These are phyloP conservation scores for Xerocomus spinulosus DNA, from an alignment of 768 basidiomycete genomes.

Conservation along the genomic window DNA sequence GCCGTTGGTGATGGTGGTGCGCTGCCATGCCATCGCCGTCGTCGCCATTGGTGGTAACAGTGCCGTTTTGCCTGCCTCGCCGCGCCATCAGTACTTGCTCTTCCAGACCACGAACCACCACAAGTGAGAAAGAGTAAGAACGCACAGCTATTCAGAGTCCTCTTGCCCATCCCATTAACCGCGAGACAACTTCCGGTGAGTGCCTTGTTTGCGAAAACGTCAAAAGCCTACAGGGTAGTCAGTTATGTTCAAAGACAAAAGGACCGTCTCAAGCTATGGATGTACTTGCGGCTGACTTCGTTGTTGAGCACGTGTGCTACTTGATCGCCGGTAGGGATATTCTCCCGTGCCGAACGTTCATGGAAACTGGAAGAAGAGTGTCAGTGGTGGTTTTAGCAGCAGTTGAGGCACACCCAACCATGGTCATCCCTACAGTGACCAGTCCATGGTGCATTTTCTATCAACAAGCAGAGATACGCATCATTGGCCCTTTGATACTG, in stretches of 20 bases:
- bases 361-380: conserved; percentile 62
- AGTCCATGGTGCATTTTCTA: conserved; percentile 99
- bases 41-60: too few relatives aligned
- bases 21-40: too few relatives aligned
- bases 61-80: too few relatives aligned
- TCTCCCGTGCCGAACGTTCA: conserved; percentile 95
- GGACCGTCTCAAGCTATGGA: conserved; percentile 92
- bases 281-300: conserved; percentile 98
- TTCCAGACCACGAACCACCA: conserved; percentile 23
- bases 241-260: conserved; percentile 12
- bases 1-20: too few relatives aligned
- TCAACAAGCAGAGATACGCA: conserved; percentile 92
- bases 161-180: conserved; percentile 73
- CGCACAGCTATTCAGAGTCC: neutral
- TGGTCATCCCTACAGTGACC: conserved; percentile 98
- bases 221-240: conserved; percentile 56
- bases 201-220: conserved; percentile 97
- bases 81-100: conserved; percentile 56
- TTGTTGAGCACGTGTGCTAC: conserved; percentile 99
- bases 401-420: conserved; percentile 77
- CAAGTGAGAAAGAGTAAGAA: conserved; percentile 35
- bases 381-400: neutral
- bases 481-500: conserved; percentile 97
- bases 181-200: conserved; percentile 87
- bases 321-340: conserved; percentile 94